phyloP scores from a whole-genome alignment of 2,329 filamentous ascomycete genomes.

The Beauveria australis region DNA sequence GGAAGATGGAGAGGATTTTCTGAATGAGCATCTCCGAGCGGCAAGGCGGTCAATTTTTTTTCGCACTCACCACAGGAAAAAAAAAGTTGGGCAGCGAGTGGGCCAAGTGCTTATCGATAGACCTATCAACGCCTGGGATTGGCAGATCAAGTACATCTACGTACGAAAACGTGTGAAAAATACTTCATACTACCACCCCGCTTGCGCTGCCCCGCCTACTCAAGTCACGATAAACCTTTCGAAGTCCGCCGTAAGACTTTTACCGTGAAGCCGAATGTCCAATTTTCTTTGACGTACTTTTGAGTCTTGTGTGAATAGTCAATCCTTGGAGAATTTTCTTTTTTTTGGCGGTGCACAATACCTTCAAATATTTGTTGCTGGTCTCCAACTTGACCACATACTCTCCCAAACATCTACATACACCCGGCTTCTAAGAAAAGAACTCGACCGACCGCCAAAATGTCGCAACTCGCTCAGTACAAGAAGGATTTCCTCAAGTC shows the following conservation, averaged over 20 bases:
- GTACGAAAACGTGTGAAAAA: neutral
- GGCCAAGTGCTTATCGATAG: constrained; percentile 20
- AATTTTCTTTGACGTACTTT: neutral
- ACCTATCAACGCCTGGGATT: neutral
- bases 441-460: constrained; percentile 25
- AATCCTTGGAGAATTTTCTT: neutral
- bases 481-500: constrained; percentile 67
- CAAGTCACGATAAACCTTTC: neutral
- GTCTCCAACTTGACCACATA: neutral
- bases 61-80: constrained; percentile 13
- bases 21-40: neutral
- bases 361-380: neutral
- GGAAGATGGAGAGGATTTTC: constrained; percentile 13
- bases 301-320: neutral
- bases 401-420: neutral
- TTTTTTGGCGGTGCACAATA: neutral
- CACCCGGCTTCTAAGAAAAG: neutral
- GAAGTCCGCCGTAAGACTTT: neutral
- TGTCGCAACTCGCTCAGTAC: constrained; percentile 46
- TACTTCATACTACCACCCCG: neutral
- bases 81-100: constrained; percentile 5
- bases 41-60: constrained; percentile 27
- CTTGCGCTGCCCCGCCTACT: neutral
- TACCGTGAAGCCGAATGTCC: neutral
- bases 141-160: neutral